phyloP scores from a whole-genome alignment of 176 grass and related monocot species.

The barley (Hordeum vulgare) region MorexV3_pseudomolecules_assembly NC_058520.1:538131474-538131973 shows the following conservation, averaged over 20 bases:
- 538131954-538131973: not conserved
- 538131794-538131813: not conserved
- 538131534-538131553: not conserved
- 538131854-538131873: not conserved
- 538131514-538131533: not conserved
- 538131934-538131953: not conserved
- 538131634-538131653: not conserved
- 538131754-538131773: not conserved
- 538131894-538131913: not conserved
- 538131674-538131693: not conserved
- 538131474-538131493: constrained; percentile 81
- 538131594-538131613: not conserved
- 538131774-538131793: not conserved
- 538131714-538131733: not conserved
- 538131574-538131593: not conserved
- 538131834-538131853: not conserved
- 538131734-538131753: not conserved
- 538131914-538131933: not conserved
- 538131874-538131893: not conserved
- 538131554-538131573: not conserved
- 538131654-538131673: not conserved
- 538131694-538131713: not conserved
- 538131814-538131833: not conserved
- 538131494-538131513: not conserved
- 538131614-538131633: not conserved